These are phyloP conservation scores for Phylloporus arenicola DNA, from an alignment of 768 basidiomycete species.

Conservation along the genomic window DNA sequence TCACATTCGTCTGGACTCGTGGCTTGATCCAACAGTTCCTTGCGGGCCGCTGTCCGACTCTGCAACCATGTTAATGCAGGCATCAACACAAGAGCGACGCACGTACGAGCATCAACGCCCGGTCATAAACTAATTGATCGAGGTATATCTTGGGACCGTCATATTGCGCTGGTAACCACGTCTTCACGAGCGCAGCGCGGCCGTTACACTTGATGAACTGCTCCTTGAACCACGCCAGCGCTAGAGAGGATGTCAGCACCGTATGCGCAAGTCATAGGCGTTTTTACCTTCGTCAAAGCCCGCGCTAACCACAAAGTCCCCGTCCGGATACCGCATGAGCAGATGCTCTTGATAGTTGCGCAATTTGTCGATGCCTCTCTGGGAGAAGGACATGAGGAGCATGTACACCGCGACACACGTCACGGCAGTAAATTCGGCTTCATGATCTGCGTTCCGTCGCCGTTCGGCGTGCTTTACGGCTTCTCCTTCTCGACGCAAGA, in stretches of 20 bases:
- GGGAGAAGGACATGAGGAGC: slow-evolving; percentile 87
- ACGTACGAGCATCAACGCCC: slow-evolving; percentile 79
- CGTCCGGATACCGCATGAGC: slow-evolving; percentile 75
- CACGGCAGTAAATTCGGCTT: slow-evolving; percentile 78
- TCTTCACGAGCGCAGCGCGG: slow-evolving; percentile 82
- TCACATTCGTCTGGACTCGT: slow-evolving; percentile 79
- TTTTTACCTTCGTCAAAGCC: slow-evolving; percentile 70
- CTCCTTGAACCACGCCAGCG: slow-evolving; percentile 84
- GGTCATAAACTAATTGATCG: slow-evolving; percentile 90
- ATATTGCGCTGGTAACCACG: slow-evolving; percentile 80
- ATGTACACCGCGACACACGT: slow-evolving; percentile 87
- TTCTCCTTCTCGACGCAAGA: slow-evolving; percentile 65
- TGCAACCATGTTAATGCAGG: slow-evolving; percentile 26
- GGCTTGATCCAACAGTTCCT: slow-evolving; percentile 81
- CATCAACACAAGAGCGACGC: not conserved
- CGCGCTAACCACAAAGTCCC: slow-evolving; percentile 68
- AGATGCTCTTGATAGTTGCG: slow-evolving; percentile 74
- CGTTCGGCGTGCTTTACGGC: slow-evolving; percentile 61
- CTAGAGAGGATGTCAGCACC: slow-evolving; percentile 32
- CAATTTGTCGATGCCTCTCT: slow-evolving; percentile 85
- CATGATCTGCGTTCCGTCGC: slow-evolving; percentile 68
- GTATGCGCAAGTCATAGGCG: slow-evolving; percentile 6
- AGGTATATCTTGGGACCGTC: slow-evolving; percentile 78
- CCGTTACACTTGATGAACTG: slow-evolving; percentile 95
- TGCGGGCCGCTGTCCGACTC: slow-evolving; percentile 90